Conservation (phyloP, 2,329 filamentous ascomycete genomes). For the Botrytis aclada region DNA sequence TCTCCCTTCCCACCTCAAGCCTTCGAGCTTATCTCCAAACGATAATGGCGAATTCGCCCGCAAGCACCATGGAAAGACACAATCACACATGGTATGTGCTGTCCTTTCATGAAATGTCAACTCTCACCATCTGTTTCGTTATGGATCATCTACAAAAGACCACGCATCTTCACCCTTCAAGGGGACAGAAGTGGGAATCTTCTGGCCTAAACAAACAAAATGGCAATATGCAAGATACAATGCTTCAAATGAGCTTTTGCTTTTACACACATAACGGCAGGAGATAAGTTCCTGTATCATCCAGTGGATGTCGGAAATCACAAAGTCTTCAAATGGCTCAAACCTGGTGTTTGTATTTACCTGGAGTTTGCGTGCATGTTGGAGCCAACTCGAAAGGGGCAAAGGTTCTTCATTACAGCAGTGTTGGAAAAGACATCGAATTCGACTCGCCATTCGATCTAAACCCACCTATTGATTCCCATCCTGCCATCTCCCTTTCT, state of each 20-base stretch:
- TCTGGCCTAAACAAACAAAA: not conserved
- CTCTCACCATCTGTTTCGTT: not conserved
- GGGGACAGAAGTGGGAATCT: not conserved
- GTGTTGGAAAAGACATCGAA: not conserved
- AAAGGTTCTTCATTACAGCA: constrained; percentile 18
- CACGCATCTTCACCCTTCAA: not conserved
- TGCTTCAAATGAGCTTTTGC: not conserved
- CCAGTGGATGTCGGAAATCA: not conserved
- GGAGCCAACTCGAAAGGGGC: constrained; percentile 10
- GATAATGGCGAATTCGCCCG: constrained; percentile 51
- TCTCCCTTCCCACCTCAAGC: constrained; percentile 78
- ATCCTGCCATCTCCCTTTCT: not conserved
- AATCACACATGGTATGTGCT: constrained; percentile 76
- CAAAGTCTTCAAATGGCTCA: not conserved
- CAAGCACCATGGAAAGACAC: constrained; percentile 79
- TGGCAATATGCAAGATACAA: not conserved
- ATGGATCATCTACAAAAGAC: not conserved
- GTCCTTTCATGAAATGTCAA: not conserved
- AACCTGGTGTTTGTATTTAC: constrained; percentile 25
- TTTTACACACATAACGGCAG: not conserved
- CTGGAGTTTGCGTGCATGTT: constrained; percentile 25
- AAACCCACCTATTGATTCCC: not conserved
- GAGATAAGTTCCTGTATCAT: not conserved
- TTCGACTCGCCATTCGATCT: constrained; percentile 3
- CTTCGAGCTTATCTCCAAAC: constrained; percentile 37